Conservation (phyloP, 192 early-diverging fungal genomes). For the Polychytrium aggregatum region DNA sequence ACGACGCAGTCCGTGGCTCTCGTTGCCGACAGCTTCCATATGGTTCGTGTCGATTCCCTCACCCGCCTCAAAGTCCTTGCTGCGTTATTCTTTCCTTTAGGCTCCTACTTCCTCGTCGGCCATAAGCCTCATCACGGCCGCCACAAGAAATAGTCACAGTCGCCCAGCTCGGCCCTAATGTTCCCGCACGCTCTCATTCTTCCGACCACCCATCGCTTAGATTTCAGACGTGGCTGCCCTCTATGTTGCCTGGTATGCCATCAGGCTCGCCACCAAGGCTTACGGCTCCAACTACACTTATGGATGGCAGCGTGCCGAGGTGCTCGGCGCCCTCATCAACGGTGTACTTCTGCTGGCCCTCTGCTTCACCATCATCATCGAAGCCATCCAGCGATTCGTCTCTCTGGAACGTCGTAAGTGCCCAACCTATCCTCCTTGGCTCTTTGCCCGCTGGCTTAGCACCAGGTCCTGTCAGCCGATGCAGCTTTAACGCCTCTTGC, state of each 20-base stretch:
- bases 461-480: neutral
- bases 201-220: too few relatives aligned
- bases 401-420: slow-evolving; percentile 33
- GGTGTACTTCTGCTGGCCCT: slow-evolving; percentile 83
- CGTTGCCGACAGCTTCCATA: slow-evolving; percentile 88
- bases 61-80: neutral
- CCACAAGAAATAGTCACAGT: too few relatives aligned
- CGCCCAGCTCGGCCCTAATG: too few relatives aligned
- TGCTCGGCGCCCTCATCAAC: slow-evolving; percentile 86
- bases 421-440: neutral
- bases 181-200: too few relatives aligned
- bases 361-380: slow-evolving; percentile 80
- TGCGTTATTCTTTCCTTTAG: neutral
- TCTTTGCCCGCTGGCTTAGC: neutral
- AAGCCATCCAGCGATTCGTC: slow-evolving; percentile 75
- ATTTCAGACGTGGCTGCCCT: slow-evolving; percentile 30
- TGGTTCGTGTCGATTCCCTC: slow-evolving; percentile 35
- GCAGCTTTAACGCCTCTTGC: neutral
- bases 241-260: slow-evolving; percentile 72
- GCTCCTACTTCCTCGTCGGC: too few relatives aligned
- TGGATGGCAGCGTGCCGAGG: slow-evolving; percentile 85
- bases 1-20: slow-evolving; percentile 66
- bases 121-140: too few relatives aligned
- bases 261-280: slow-evolving; percentile 51
- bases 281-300: slow-evolving; percentile 61